Percentiles rank a stretch among this genome's conserved stretches.
Conservation (phyloP, 768 basidiomycete species). For the Hericium coralloides region DNA sequence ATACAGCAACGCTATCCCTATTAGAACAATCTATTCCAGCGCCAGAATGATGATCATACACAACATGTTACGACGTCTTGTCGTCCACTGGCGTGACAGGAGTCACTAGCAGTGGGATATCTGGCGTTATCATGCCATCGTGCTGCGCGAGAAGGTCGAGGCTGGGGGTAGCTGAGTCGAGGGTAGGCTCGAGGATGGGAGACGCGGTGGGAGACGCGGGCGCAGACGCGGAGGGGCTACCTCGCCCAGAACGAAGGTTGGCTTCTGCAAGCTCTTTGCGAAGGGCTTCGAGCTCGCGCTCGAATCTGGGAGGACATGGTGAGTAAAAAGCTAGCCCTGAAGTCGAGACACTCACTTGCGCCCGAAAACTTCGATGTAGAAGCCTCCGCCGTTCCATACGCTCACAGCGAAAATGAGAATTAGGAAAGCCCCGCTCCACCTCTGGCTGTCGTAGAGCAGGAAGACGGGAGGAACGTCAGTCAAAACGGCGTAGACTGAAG, state of each 20-base stretch:
- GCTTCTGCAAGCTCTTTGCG: conserved; percentile 84
- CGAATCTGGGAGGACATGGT: conserved; percentile 51
- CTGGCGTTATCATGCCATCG: neutral
- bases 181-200: conserved; percentile 1
- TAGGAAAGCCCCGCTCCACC: conserved; percentile 73
- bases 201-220: conserved; percentile 12
- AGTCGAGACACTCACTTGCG: conserved; percentile 64
- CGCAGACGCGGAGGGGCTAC: conserved; percentile 8
- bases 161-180: neutral
- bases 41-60: too few species aligned
- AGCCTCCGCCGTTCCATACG: conserved; percentile 94
- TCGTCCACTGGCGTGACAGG: neutral
- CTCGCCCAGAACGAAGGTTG: conserved; percentile 13
- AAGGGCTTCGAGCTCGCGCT: conserved; percentile 82
- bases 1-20: too few species aligned
- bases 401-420: conserved; percentile 76
- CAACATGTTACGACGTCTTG: neutral
- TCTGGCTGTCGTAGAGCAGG: conserved; percentile 70
- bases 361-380: conserved; percentile 95
- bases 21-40: too few species aligned
- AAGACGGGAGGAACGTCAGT: conserved; percentile 84
- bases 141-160: neutral
- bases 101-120: neutral
- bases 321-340: neutral
- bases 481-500: conserved; percentile 68